These are phyloP conservation scores for Suillus paluster DNA, from an alignment of 768 basidiomycete species.

Conservation along the genomic window DNA sequence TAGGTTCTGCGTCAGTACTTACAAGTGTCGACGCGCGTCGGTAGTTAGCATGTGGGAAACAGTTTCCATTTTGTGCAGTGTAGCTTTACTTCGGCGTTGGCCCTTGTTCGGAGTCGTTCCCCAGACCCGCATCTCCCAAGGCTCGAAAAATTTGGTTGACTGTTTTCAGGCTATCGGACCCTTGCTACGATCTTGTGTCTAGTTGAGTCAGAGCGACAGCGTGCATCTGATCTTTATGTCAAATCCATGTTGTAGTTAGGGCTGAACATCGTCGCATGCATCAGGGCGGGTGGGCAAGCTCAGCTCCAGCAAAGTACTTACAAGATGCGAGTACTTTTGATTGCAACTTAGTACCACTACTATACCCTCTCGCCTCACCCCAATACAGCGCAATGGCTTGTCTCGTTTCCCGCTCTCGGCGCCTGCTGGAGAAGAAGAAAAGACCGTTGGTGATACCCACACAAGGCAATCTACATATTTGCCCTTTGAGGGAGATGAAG, in stretches of 20 bases:
- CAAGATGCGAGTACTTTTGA: background rate
- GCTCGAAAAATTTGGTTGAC: background rate
- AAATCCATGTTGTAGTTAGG: too few species aligned
- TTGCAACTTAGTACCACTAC: too few species aligned
- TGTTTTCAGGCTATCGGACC: background rate
- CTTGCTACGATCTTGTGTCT: background rate
- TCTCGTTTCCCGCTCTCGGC: too few species aligned
- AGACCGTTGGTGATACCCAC: too few species aligned
- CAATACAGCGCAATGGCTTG: background rate
- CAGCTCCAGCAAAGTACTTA: background rate
- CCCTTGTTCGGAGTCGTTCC: background rate
- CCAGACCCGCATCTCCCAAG: background rate
- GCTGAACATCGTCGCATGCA: background rate
- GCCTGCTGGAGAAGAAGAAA: too few species aligned
- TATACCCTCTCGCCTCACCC: too few species aligned
- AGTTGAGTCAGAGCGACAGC: too few species aligned
- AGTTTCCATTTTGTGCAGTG: conserved; percentile 25
- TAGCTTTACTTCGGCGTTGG: background rate
- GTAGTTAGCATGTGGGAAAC: conserved; percentile 28
- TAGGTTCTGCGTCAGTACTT: conserved; percentile 27
- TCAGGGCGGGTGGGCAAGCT: background rate
- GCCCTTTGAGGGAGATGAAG: too few species aligned
- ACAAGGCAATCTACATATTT: too few species aligned
- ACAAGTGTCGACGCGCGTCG: conserved; percentile 42
- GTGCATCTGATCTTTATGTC: too few species aligned